These are phyloP conservation scores for Ustilago xerochloae DNA, from an alignment of 1,284 basidiomycete genomes.

Conservation along the genomic window DNA sequence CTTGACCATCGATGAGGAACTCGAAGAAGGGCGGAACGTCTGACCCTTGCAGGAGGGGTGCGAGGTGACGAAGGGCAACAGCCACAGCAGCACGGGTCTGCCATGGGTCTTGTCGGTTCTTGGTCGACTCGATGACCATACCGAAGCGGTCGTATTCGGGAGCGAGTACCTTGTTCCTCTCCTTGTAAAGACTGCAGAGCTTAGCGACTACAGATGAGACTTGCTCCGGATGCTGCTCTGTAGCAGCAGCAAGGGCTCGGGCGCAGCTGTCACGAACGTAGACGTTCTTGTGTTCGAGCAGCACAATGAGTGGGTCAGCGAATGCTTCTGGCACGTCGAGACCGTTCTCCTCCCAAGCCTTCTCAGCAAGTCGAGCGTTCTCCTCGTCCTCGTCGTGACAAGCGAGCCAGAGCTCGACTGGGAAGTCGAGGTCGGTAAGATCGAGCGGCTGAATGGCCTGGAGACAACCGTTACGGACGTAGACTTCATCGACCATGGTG, in stretches of 20 bases:
- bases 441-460: slow-evolving; percentile 93
- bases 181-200: slow-evolving; percentile 81
- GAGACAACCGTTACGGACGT: slow-evolving; percentile 88
- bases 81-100: slow-evolving; percentile 82
- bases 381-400: slow-evolving; percentile 92
- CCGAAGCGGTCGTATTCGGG: slow-evolving; percentile 73
- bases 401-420: slow-evolving; percentile 86
- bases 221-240: slow-evolving; percentile 79
- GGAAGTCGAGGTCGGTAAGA: slow-evolving; percentile 93
- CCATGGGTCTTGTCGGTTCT: slow-evolving; percentile 95
- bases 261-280: slow-evolving; percentile 85
- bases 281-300: slow-evolving; percentile 81
- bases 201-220: slow-evolving; percentile 72
- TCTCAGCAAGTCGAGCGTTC: slow-evolving; percentile 82
- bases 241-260: slow-evolving; percentile 80
- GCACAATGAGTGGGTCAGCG: slow-evolving; percentile 75
- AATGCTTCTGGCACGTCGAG: slow-evolving; percentile 85
- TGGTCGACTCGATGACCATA: slow-evolving; percentile 88
- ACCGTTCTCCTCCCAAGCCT: slow-evolving; percentile 96
- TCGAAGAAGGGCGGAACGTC: slow-evolving; percentile 84
- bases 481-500: slow-evolving; percentile 85
- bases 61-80: slow-evolving; percentile 77
- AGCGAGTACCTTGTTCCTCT: slow-evolving; percentile 86
- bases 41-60: slow-evolving; percentile 76
- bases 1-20: slow-evolving; percentile 86